These are phyloP conservation scores for Macrophomina pseudophaseolina DNA, from an alignment of 2,329 filamentous ascomycete genomes.

Conservation along the genomic window DNA sequence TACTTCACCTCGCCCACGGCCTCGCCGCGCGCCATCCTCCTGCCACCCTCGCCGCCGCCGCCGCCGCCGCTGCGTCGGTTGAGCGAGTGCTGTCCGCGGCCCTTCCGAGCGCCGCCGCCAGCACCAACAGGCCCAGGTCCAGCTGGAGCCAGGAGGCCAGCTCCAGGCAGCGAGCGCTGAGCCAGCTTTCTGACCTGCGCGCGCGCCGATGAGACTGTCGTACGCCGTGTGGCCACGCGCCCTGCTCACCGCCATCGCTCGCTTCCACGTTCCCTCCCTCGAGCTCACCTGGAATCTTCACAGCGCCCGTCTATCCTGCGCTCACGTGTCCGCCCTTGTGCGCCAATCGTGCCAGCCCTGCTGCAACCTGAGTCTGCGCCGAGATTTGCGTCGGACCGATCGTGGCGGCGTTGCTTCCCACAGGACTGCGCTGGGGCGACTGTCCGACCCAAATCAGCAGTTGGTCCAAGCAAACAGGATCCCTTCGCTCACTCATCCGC, in stretches of 20 bases:
- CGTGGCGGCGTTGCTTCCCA: neutral
- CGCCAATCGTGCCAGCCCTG: neutral
- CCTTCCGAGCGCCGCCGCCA: neutral
- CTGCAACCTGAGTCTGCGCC: neutral
- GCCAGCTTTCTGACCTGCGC: neutral
- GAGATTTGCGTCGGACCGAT: neutral
- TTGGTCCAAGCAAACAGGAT: neutral
- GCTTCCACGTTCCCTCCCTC: neutral
- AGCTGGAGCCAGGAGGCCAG: neutral
- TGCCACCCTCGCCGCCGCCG: neutral
- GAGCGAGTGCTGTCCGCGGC: constrained; percentile 4
- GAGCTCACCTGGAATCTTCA: neutral
- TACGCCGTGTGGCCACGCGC: neutral
- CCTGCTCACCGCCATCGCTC: constrained; percentile 14
- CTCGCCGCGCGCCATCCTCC: neutral
- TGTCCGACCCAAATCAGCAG: neutral
- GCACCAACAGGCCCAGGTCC: too few species aligned
- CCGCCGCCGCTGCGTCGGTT: neutral
- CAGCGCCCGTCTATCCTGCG: neutral
- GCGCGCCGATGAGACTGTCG: neutral
- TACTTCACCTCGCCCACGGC: neutral
- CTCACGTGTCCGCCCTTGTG: neutral
- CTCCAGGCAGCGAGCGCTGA: neutral
- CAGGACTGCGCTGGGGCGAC: constrained; percentile 7
- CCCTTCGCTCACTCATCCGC: neutral